Evolutionary conservation across 768 basidiomycete species (phyloP), one percentile per base, ranked within the genome.

Genomic region (Lactarius hengduanensis): DNA sequence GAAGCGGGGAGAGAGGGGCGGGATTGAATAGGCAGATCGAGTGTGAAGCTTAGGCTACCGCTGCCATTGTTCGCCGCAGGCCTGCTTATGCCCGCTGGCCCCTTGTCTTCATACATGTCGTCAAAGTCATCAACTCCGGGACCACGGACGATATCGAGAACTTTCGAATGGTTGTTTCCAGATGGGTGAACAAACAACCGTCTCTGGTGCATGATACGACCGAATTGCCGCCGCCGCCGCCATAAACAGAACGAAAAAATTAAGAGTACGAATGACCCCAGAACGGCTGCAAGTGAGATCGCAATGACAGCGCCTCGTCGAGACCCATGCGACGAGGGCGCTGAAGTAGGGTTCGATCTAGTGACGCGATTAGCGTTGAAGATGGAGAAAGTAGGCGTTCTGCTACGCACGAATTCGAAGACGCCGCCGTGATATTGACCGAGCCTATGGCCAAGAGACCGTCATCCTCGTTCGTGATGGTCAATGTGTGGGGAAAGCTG

Each of bases 291-390:
- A 2, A 91, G 78, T 11, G 80, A 81, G 36, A 89, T 77, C 0
- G 88, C 90, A 22, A 88, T 89, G 62, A 90, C 84, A 2, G 88
- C 86, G 53, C 89, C 88, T 66, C 77, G 77, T 66, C 77, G 77
- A 2, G 83, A 66, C 5, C 72, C 50, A 40, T 64, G 68, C 22
- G 80, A 75, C 40, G 59, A 61, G 38, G 64, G 59, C 43, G 63
- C 65, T 4, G 70, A 45, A 57, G 13, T 26, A 32, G 36, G 43
- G 50, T 41, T 58, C 32, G 40, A 4, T 40, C 66, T 67, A 53
- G 28, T 22, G 54, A 47, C 28, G 28, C 30, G 26, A 55, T 57
- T 56, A 58, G 62, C 61, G 64, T 57, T 62, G 26, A 30, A 8
- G 61, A 43, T 32, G 55, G 26, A 30, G 26, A 4, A 47, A 34